A percentile compares a stretch with the other conserved stretches of the same genome.
Conservation (phyloP, 2,329 filamentous ascomycete species). For the Fusarium lateritium region DNA sequence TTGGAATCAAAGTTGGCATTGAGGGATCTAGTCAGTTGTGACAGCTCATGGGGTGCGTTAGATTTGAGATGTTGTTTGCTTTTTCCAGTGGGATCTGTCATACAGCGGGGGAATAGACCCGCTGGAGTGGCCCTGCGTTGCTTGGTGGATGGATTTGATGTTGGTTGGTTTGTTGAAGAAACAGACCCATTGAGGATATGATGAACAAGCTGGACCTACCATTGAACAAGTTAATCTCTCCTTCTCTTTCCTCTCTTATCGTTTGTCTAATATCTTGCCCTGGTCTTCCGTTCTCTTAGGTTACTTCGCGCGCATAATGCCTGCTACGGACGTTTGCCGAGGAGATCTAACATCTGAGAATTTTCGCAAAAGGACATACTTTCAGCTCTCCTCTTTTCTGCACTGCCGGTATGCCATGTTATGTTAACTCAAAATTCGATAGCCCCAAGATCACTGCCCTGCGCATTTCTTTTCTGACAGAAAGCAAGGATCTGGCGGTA, state of each 20-base stretch:
- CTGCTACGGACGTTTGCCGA: not conserved
- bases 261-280: not conserved
- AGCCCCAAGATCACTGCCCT: not conserved
- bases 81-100: not conserved
- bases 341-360: not conserved
- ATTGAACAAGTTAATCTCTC: not conserved
- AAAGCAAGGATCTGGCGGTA: conserved; percentile 3
- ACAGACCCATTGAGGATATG: not conserved
- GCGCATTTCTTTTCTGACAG: not conserved
- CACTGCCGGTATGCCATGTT: not conserved
- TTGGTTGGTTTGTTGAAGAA: not conserved
- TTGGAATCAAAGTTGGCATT: not conserved
- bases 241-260: not conserved
- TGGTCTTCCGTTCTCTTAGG: not conserved
- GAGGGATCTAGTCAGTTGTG: not conserved
- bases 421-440: not conserved
- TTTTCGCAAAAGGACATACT: not conserved
- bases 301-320: not conserved
- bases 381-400: not conserved
- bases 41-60: not conserved
- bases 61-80: not conserved
- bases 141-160: not conserved
- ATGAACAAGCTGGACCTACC: not conserved
- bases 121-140: not conserved
- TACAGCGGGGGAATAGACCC: not conserved